Conservation (phyloP, 345 rosid species). For the Microcos paniculata region DNA sequence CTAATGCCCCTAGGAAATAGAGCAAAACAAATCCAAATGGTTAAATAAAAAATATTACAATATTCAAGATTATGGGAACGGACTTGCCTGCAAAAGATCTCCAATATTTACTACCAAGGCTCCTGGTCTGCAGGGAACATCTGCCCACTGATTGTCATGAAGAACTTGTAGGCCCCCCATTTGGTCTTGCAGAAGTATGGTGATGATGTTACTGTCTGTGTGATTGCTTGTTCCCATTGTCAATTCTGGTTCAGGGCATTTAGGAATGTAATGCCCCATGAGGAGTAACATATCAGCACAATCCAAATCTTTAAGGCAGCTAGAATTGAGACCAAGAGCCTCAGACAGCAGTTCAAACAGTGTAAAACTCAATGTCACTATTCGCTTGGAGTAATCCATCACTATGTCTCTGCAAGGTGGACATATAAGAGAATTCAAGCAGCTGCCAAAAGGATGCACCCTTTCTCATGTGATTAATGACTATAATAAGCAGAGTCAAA, state of each 20-base stretch:
- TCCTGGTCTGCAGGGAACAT: slow-evolving; percentile 32
- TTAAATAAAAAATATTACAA: background rate
- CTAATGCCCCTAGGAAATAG: no score
- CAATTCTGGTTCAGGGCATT: slow-evolving; percentile 50
- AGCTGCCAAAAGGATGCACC: no score
- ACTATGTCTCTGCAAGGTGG: slow-evolving; percentile 32
- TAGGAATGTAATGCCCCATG: slow-evolving; percentile 41
- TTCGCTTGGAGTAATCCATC: slow-evolving; percentile 34
- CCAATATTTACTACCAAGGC: slow-evolving; percentile 38
- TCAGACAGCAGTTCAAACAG: slow-evolving; percentile 40
- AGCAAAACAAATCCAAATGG: background rate
- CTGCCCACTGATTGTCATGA: slow-evolving; percentile 39
- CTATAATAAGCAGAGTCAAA: no score
- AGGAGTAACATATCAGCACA: slow-evolving; percentile 26
- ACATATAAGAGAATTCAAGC: background rate
- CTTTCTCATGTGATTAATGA: background rate
- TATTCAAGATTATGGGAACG: background rate
- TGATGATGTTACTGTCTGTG: slow-evolving; percentile 32
- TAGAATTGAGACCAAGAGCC: slow-evolving; percentile 38
- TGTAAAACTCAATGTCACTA: slow-evolving; percentile 26
- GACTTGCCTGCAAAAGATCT: slow-evolving; percentile 35
- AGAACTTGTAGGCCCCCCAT: slow-evolving; percentile 53
- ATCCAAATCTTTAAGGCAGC: slow-evolving; percentile 28
- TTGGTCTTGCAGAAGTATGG: slow-evolving; percentile 46
- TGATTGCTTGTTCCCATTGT: slow-evolving; percentile 35